A percentile compares a stretch with the other conserved stretches of the same genome.
Evolutionary conservation across 2,329 filamentous ascomycete genomes (phyloP).

Genomic region (Incumbomyces delicatus): DNA sequence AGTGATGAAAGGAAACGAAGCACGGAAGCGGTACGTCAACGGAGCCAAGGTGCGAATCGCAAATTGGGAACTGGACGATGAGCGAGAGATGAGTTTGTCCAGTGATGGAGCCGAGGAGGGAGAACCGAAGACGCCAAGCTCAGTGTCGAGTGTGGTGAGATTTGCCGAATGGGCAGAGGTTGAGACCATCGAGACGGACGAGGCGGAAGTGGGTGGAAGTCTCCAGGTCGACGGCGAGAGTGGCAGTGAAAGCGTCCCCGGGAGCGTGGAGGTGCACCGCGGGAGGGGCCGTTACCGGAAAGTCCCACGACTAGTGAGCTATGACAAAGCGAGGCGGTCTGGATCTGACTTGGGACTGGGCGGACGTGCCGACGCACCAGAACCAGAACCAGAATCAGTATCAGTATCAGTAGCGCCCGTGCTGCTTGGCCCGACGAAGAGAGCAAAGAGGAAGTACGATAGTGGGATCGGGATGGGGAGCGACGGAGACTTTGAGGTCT

Average conservation of each 20-base stretch:
- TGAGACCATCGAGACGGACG: slow-evolving; percentile 4
- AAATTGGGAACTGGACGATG: slow-evolving; percentile 31
- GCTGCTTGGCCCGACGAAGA: not conserved
- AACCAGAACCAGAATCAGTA: too few species aligned
- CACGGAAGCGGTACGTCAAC: slow-evolving; percentile 20
- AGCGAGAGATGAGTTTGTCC: slow-evolving; percentile 17
- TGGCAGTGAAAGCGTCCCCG: slow-evolving; percentile 27
- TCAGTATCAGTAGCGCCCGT: too few species aligned
- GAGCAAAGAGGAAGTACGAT: slow-evolving; percentile 23
- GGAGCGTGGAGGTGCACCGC: slow-evolving; percentile 15
- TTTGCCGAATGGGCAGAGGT: slow-evolving; percentile 31
- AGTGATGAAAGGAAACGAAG: slow-evolving; percentile 20
- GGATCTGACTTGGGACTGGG: slow-evolving; percentile 1
- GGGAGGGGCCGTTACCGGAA: slow-evolving; percentile 5
- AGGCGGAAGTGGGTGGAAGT: not conserved
- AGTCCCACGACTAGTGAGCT: slow-evolving; percentile 9
- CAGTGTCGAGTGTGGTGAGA: slow-evolving; percentile 23
- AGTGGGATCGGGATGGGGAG: slow-evolving; percentile 31
- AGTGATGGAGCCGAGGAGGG: slow-evolving; percentile 25
- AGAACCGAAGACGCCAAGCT: slow-evolving; percentile 35
- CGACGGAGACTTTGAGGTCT: slow-evolving; percentile 25
- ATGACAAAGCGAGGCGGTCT: slow-evolving; percentile 12
- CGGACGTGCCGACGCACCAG: too few species aligned
- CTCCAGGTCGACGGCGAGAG: slow-evolving; percentile 12
- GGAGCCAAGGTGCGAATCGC: slow-evolving; percentile 29